These are phyloP conservation scores for Capsicum pubescens DNA, from an alignment of 257 asterid genomes.

Conservation along the genomic window DNA sequence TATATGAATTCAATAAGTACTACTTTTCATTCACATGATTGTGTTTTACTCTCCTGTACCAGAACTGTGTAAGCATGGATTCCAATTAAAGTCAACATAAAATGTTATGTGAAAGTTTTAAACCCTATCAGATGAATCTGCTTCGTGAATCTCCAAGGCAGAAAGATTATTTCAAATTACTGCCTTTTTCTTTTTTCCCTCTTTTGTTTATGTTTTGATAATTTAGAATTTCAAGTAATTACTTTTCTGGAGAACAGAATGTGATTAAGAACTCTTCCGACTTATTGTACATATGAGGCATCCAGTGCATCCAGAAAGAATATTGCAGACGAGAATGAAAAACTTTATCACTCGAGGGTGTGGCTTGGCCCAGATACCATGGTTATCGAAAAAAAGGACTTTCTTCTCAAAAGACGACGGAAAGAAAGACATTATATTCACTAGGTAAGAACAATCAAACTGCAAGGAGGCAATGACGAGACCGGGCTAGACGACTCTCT, in stretches of 20 bases:
- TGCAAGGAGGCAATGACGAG: not conserved
- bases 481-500: not conserved
- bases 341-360: not conserved
- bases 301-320: not conserved
- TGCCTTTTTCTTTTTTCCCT: not conserved
- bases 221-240: not conserved
- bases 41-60: not conserved
- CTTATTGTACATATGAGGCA: constrained; percentile 4
- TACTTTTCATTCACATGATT: constrained; percentile 18
- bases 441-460: not conserved
- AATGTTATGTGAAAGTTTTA: not conserved
- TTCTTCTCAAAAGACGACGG: not conserved
- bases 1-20: not conserved
- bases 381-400: not conserved
- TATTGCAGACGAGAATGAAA: not conserved
- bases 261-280: constrained; percentile 2
- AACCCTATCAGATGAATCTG: not conserved
- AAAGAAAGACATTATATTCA: not conserved
- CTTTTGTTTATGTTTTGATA: not conserved
- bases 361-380: not conserved
- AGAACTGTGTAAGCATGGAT: not conserved
- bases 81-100: not conserved
- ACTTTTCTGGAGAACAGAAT: not conserved
- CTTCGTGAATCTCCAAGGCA: constrained; percentile 18
- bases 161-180: not conserved